Percentiles rank a stretch among this genome's conserved stretches.
These are phyloP conservation scores for Chlorella sp. DNA, from an alignment of 139 green algal genomes.

Conservation along the genomic window DNA sequence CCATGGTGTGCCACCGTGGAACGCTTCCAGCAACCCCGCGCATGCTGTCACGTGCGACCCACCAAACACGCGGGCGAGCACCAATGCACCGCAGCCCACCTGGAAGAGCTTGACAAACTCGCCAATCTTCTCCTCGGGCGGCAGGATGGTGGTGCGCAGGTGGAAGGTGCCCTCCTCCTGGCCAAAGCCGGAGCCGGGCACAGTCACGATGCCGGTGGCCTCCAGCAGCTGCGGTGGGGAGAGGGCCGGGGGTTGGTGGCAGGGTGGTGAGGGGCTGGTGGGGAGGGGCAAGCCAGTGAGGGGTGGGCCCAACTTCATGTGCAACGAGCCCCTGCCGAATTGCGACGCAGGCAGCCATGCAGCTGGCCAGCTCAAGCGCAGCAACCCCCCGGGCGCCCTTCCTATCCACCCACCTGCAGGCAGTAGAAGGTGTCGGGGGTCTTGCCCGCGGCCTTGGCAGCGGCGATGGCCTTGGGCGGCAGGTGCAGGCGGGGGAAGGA, in stretches of 20 bases:
- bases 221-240: slow-evolving; percentile 73
- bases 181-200: slow-evolving; percentile 93
- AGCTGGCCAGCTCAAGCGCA: no score
- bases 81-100: slow-evolving; percentile 20
- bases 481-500: slow-evolving; percentile 83
- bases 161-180: slow-evolving; percentile 92
- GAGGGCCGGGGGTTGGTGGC: no score
- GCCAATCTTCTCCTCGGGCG: slow-evolving; percentile 85
- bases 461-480: slow-evolving; percentile 67
- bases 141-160: slow-evolving; percentile 96
- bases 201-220: slow-evolving; percentile 91
- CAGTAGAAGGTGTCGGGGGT: slow-evolving; percentile 96
- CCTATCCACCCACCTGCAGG: slow-evolving; percentile 44
- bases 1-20: no score
- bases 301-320: no score
- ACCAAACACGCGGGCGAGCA: no score
- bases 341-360: no score
- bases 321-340: no score
- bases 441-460: slow-evolving; percentile 85
- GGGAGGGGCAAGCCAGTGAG: no score
- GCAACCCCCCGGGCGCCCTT: no score
- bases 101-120: slow-evolving; percentile 85
- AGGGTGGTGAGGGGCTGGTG: no score
- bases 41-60: no score
- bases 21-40: no score